Conservation (phyloP, 208 protist species). For the Leishmania amazonensis region DNA sequence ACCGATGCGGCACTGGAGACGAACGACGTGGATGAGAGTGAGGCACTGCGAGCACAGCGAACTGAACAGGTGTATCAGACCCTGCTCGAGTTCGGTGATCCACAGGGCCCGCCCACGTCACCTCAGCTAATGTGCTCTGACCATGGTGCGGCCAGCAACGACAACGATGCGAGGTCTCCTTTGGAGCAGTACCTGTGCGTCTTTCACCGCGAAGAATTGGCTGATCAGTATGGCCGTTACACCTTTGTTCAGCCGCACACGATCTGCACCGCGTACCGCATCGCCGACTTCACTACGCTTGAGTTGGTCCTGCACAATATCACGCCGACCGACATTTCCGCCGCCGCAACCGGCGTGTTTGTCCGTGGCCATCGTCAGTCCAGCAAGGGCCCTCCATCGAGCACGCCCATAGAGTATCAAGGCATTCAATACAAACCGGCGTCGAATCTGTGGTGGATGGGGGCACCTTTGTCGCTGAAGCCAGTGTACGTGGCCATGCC, state of each 20-base stretch:
- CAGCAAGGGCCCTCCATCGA: background rate
- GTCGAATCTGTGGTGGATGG: constrained; percentile 80
- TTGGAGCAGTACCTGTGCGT: constrained; percentile 74
- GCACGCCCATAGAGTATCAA: constrained; percentile 32
- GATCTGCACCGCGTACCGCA: constrained; percentile 65
- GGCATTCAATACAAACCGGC: constrained; percentile 47
- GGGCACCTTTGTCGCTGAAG: constrained; percentile 57
- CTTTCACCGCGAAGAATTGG: constrained; percentile 76
- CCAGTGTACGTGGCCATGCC: constrained; percentile 56
- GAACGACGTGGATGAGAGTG: constrained; percentile 13
- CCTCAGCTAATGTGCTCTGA: background rate
- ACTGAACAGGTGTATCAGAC: constrained; percentile 23
- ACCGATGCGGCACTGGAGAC: background rate
- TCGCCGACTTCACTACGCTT: constrained; percentile 42
- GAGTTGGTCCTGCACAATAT: constrained; percentile 65
- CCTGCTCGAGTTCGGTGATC: constrained; percentile 9
- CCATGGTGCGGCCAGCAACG: background rate
- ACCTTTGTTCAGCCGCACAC: constrained; percentile 51
- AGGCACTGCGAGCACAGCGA: constrained; percentile 18
- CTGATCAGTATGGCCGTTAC: constrained; percentile 58
- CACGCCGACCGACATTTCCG: constrained; percentile 48
- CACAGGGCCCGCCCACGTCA: background rate
- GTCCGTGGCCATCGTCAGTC: constrained; percentile 53
- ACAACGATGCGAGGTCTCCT: background rate
- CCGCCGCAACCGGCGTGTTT: constrained; percentile 61